Evolutionary conservation across 2,329 filamentous ascomycete genomes (phyloP).

Genomic region (Ceratocystiopsis minuta): DNA sequence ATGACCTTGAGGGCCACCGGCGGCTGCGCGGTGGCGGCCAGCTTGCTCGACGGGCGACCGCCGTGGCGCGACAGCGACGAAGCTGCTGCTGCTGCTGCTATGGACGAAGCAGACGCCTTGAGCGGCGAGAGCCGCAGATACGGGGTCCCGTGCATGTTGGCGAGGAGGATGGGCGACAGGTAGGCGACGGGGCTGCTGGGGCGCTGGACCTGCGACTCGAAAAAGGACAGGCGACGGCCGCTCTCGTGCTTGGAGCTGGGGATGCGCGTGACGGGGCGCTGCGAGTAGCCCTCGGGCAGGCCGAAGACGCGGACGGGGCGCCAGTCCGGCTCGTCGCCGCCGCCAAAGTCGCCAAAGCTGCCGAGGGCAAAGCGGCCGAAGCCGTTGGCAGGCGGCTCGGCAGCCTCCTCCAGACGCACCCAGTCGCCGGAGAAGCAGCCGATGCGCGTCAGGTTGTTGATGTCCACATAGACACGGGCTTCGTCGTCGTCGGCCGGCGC

Average conservation of each 20-base stretch:
- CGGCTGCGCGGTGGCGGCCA: conserved; percentile 35
- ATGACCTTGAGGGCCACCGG: conserved; percentile 60
- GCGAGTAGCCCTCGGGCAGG: conserved; percentile 56
- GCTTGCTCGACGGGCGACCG: conserved; percentile 32
- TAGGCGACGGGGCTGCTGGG: conserved; percentile 45
- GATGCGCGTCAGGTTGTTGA: conserved; percentile 67
- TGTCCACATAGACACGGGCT: conserved; percentile 77
- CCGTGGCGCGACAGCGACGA: conserved; percentile 21
- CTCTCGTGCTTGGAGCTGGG: conserved; percentile 33
- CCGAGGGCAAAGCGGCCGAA: conserved; percentile 50
- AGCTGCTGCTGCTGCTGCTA: not conserved
- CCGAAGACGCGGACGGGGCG: conserved; percentile 79
- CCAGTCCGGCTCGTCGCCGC: conserved; percentile 45
- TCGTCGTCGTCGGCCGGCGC: conserved; percentile 64
- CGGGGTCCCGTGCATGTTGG: conserved; percentile 63
- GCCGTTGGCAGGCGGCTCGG: conserved; percentile 52
- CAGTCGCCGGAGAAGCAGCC: conserved; percentile 97
- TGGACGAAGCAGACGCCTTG: not conserved
- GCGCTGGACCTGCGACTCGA: conserved; percentile 48
- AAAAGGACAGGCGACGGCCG: conserved; percentile 39
- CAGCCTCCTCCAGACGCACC: conserved; percentile 66
- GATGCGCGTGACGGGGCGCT: conserved; percentile 42
- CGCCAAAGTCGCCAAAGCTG: conserved; percentile 43
- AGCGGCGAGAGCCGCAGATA: conserved; percentile 65
- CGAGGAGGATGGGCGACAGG: conserved; percentile 69